Evolutionary conservation across 2,329 filamentous ascomycete genomes (phyloP), one percentile per base, ranked within the genome.

Genomic region (Aspergillus tamarii): DNA sequence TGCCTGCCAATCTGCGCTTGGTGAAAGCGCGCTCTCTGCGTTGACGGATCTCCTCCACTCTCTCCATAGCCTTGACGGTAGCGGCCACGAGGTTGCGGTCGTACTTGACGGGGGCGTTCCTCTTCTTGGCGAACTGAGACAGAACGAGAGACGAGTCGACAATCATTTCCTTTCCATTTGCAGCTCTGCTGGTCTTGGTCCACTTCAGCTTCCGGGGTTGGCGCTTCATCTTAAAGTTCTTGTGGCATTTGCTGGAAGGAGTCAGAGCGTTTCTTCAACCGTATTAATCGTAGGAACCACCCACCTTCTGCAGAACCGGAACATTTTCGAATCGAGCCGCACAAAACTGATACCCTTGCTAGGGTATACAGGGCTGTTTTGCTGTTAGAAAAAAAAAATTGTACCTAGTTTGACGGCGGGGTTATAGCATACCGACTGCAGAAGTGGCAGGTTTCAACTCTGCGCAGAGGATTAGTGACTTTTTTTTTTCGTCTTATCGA

Each of bases 191-290:
- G 59, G 92, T 89, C 85, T 97, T 97, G 67, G 94, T 97, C 95
- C 94, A 97, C 81, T 93, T 95, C 72, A 98, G 88, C 81, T 97
- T 97, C 78, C 94, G 89, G 41, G 94, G 94, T 83, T 98, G 97
- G 70, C 95, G 90, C 91, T 97, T 97, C 92, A 96, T 96, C 83
- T 96, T 95, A 88, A 96, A 96, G 80, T 89, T 90, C 74, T 89
- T 89, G 81, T 90, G 88, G 79, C 67, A 88, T 83, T 89, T 88
- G 57, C 88, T 85, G 82, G 80, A 91, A 91, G 23, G 28, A 32
- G 48, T 52, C 28, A 52, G 48, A 52, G 48, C 28, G 48, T 32
- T 32, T 34, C 28, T 32, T 52, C 48, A 11, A 34, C 26, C 26
- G 3, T n/a, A 21, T 32, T 19, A 9, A 21, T 32, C 2, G 8